Percentiles rank a stretch among this genome's conserved stretches.
These are phyloP conservation scores for Platismatia glauca DNA, from an alignment of 495 filamentous ascomycete species.

Conservation along the genomic window DNA sequence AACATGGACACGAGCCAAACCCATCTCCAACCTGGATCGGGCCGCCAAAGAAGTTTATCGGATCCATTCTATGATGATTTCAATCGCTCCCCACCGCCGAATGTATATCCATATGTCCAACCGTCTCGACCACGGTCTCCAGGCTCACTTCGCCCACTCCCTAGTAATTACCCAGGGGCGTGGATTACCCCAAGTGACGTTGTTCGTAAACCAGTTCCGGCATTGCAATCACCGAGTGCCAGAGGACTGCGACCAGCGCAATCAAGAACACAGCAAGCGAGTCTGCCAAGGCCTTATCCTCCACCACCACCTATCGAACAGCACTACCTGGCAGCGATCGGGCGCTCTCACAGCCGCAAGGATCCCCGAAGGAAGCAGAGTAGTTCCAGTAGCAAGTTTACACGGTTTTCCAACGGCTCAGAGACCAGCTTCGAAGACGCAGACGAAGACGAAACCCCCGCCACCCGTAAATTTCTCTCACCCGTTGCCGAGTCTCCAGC, in stretches of 20 bases:
- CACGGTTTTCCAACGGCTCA: slow-evolving; percentile 17
- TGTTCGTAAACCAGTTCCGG: slow-evolving; percentile 16
- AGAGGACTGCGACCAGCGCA: slow-evolving; percentile 1
- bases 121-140: slow-evolving; percentile 4
- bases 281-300: slow-evolving; percentile 29
- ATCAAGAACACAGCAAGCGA: slow-evolving; percentile 29
- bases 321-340: slow-evolving; percentile 4
- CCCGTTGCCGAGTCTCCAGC: slow-evolving; percentile 21
- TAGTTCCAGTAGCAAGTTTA: slow-evolving; percentile 10
- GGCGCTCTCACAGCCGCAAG: slow-evolving; percentile 14
- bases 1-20: slow-evolving; percentile 22
- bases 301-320: slow-evolving; percentile 8
- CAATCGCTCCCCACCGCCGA: slow-evolving; percentile 1
- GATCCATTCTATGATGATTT: slow-evolving; percentile 22
- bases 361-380: slow-evolving; percentile 13
- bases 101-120: slow-evolving; percentile 8
- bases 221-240: slow-evolving; percentile 13
- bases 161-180: slow-evolving; percentile 6
- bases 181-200: slow-evolving; percentile 3
- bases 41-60: slow-evolving; percentile 13
- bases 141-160: slow-evolving; percentile 2
- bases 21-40: slow-evolving; percentile 15
- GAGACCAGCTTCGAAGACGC: slow-evolving; percentile 23
- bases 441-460: slow-evolving; percentile 18
- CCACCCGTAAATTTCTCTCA: slow-evolving; percentile 11